Percentiles rank a stretch among this genome's conserved stretches.
phyloP scores from a whole-genome alignment of 768 basidiomycete genomes.

The Pulveroboletus frians region DNA sequence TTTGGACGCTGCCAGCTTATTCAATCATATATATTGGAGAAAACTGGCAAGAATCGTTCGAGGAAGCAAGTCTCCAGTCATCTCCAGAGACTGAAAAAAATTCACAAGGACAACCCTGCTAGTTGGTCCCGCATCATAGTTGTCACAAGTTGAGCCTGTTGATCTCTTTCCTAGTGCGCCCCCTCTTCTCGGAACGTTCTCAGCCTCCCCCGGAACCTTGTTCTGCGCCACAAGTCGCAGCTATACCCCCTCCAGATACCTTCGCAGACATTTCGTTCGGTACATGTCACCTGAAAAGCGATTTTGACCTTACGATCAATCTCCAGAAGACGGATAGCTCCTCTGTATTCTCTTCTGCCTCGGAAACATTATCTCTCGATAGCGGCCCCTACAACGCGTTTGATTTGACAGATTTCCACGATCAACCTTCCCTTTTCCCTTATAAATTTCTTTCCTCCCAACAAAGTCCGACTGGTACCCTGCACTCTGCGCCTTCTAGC shows the following conservation, averaged over 20 bases:
- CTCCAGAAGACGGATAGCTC: slow-evolving; percentile 4
- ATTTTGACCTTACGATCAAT: slow-evolving; percentile 5
- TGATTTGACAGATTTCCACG: slow-evolving; percentile 4
- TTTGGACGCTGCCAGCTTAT: slow-evolving; percentile 39
- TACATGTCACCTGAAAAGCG: slow-evolving; percentile 12
- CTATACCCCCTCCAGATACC: slow-evolving; percentile 9
- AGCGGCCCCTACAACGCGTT: not conserved
- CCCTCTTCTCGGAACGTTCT: slow-evolving; percentile 24
- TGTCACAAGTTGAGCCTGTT: not conserved
- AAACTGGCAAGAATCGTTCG: slow-evolving; percentile 35
- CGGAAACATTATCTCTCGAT: slow-evolving; percentile 4
- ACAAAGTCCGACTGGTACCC: not conserved
- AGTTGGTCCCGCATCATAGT: slow-evolving; percentile 22
- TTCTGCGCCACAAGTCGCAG: not conserved
- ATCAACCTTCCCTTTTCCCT: slow-evolving; percentile 3
- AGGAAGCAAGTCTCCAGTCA: slow-evolving; percentile 39
- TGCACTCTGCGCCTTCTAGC: not conserved
- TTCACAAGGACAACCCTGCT: slow-evolving; percentile 28
- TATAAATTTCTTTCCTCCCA: slow-evolving; percentile 10
- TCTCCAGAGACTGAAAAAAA: slow-evolving; percentile 34
- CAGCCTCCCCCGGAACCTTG: slow-evolving; percentile 13
- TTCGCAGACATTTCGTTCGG: slow-evolving; percentile 4
- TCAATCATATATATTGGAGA: slow-evolving; percentile 35
- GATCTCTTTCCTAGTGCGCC: slow-evolving; percentile 14
- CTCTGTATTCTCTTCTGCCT: slow-evolving; percentile 3